Percentiles rank a stretch among this genome's conserved stretches.
phyloP scores from a whole-genome alignment of 768 basidiomycete species.

The Austroboletus festivus region DNA sequence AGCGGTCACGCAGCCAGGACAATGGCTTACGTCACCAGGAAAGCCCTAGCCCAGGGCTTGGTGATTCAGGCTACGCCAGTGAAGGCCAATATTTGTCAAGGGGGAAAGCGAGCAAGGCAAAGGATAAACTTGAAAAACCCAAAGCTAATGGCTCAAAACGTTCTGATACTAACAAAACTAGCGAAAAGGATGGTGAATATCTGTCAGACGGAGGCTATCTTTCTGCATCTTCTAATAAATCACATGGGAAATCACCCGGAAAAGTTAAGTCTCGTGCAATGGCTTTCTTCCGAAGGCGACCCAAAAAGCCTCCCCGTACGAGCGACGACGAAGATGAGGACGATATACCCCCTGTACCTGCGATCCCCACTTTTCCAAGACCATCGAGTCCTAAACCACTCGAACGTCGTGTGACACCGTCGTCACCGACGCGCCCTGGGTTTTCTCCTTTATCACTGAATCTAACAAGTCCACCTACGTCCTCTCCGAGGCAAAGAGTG shows the following conservation, averaged over 20 bases:
- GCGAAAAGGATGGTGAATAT: conserved; percentile 23
- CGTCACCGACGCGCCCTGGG: conserved; percentile 25
- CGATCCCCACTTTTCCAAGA: conserved; percentile 23
- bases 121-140: conserved; percentile 19
- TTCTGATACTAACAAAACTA: conserved; percentile 13
- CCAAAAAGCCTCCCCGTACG: conserved; percentile 21
- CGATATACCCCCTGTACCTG: conserved; percentile 31
- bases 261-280: conserved; percentile 32
- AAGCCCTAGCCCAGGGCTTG: conserved; percentile 13
- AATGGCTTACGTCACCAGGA: conserved; percentile 14
- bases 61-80: conserved; percentile 27
- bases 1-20: conserved; percentile 24
- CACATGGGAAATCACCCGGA: conserved; percentile 26
- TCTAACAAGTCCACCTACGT: conserved; percentile 18
- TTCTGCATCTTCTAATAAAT: conserved; percentile 34
- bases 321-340: conserved; percentile 34
- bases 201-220: conserved; percentile 32
- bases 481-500: conserved; percentile 16
- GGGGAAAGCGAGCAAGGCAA: conserved; percentile 15
- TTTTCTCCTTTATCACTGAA: conserved; percentile 28
- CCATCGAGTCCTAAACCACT: conserved; percentile 31
- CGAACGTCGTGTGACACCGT: conserved; percentile 17
- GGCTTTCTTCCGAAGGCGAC: conserved; percentile 32
- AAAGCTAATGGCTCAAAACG: neutral
- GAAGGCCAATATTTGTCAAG: conserved; percentile 33